Percentiles rank a stretch among this genome's conserved stretches.
Evolutionary conservation across 164 flowering plant species (phyloP).

Genomic region (Vitis rupestris): DNA sequence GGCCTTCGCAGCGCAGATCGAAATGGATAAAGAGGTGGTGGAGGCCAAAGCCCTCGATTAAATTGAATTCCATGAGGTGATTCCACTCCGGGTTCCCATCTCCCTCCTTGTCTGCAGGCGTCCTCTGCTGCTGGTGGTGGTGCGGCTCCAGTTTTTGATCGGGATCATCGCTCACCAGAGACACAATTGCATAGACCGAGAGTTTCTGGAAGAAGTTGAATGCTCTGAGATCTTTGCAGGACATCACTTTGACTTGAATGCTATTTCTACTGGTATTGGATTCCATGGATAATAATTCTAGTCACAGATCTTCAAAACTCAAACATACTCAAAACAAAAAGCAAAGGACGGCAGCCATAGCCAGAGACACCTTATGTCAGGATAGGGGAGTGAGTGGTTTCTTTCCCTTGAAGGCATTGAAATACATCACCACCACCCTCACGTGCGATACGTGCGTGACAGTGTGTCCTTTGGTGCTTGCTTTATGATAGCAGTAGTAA

Average conservation of each 20-base stretch:
- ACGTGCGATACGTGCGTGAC: too few relatives aligned
- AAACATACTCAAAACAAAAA: too few relatives aligned
- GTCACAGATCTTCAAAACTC: too few relatives aligned
- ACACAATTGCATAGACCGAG: conserved; percentile 32
- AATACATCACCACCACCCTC: too few relatives aligned
- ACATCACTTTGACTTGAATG: conserved; percentile 27
- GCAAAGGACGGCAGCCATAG: too few relatives aligned
- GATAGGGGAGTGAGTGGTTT: too few relatives aligned
- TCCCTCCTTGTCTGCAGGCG: conserved; percentile 42
- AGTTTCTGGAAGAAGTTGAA: conserved; percentile 70
- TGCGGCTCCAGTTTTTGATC: conserved; percentile 12
- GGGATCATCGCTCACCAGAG: conserved; percentile 25
- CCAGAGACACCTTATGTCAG: too few relatives aligned
- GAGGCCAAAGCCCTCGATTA: conserved; percentile 9
- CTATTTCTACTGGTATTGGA: too few relatives aligned
- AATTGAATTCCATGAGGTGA: conserved; percentile 38
- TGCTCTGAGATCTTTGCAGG: conserved; percentile 42
- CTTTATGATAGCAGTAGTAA: too few relatives aligned
- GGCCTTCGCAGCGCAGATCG: conserved; percentile 29
- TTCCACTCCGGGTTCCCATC: conserved; percentile 64
- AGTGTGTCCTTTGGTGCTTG: too few relatives aligned
- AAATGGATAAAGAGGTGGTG: conserved; percentile 35
- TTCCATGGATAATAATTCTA: conserved; percentile 19
- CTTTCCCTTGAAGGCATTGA: too few relatives aligned
- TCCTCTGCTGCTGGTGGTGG: conserved; percentile 35